Percentiles rank a stretch among this genome's conserved stretches.
Conservation (phyloP, 2,329 filamentous ascomycete species). For the Claviceps purpurea region DNA sequence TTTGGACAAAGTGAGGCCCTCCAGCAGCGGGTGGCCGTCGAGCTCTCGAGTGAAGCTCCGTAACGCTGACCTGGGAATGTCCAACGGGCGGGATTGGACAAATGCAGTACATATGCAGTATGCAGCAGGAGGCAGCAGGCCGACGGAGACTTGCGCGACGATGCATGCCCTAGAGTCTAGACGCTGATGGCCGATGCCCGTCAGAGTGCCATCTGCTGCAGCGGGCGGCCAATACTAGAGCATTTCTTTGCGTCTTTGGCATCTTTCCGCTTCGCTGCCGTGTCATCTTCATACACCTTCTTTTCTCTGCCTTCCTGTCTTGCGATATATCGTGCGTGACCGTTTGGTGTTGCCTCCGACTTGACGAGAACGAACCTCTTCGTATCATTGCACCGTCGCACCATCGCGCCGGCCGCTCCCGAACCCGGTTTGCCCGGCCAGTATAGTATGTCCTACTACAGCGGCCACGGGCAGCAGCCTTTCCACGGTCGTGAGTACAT, state of each 20-base stretch:
- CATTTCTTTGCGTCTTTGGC: not conserved
- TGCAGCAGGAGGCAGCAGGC: too few relatives aligned
- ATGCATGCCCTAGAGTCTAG: not conserved
- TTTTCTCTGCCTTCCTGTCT: not conserved
- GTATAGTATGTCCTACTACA: constrained; percentile 25
- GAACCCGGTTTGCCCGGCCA: not conserved
- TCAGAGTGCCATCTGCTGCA: too few relatives aligned
- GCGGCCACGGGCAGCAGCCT: constrained; percentile 12
- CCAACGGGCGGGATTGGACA: too few relatives aligned
- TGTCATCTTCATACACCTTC: not conserved
- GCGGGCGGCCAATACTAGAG: not conserved
- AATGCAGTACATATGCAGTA: too few relatives aligned
- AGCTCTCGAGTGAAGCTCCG: too few relatives aligned
- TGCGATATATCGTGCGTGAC: not conserved
- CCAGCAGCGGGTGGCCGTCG: too few relatives aligned
- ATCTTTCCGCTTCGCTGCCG: not conserved
- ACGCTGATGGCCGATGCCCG: not conserved
- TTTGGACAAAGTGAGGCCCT: too few relatives aligned
- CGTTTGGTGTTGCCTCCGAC: not conserved
- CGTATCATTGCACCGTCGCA: not conserved
- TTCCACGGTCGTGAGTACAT: constrained; percentile 23
- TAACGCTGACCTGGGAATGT: too few relatives aligned
- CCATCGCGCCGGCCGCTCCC: not conserved
- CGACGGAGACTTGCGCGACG: not conserved
- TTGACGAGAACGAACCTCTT: not conserved